Conservation (phyloP, 176 grass and related monocot species). For the Rhynchospora tenuis region DNA sequence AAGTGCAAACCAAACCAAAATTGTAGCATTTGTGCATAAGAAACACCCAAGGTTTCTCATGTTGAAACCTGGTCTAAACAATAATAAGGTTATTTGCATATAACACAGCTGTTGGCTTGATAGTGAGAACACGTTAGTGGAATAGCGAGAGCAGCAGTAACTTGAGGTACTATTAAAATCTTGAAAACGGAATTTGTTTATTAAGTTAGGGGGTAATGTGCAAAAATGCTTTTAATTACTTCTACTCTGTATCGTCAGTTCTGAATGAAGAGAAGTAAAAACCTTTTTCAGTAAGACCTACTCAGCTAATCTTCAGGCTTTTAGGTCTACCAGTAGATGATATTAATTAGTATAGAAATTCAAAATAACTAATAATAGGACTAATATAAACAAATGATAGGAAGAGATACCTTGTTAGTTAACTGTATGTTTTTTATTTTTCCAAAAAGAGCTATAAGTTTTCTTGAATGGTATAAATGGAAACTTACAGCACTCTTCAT, state of each 20-base stretch:
- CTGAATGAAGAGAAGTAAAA: no score
- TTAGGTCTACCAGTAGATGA: neutral
- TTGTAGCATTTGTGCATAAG: neutral
- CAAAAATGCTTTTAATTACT: no score
- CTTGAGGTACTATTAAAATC: no score
- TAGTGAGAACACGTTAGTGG: neutral
- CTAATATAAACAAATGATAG: neutral
- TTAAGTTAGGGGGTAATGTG: no score
- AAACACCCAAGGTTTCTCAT: slow-evolving; percentile 1
- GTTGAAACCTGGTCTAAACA: neutral
- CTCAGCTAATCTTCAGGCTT: neutral
- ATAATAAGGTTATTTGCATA: neutral
- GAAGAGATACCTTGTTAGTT: neutral
- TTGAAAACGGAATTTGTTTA: no score
- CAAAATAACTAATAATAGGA: neutral
- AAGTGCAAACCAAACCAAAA: neutral
- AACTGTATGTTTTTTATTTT: neutral
- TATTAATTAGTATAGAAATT: neutral
- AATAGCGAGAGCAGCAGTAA: no score
- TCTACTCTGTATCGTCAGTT: no score
- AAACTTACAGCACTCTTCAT: neutral
- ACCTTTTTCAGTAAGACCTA: no score
- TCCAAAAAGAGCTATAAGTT: neutral
- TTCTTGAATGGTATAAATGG: neutral
- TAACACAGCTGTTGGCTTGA: neutral